Conservation (phyloP, 371 early-diverging fungal genomes). For the Circinella minor region DNA sequence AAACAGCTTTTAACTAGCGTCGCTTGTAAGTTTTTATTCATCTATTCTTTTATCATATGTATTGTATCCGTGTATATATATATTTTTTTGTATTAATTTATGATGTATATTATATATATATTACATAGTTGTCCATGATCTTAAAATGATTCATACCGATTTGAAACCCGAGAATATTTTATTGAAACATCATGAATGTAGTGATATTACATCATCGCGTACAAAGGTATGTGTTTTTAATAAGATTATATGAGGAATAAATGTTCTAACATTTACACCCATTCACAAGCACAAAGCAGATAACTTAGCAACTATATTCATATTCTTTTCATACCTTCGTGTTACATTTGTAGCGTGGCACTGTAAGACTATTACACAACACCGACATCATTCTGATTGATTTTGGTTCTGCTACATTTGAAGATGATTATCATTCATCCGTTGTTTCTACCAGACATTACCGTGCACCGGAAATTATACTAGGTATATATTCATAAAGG, state of each 20-base stretch:
- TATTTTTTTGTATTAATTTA: too few relatives aligned
- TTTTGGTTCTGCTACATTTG: constrained; percentile 94
- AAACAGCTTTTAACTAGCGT: constrained; percentile 78
- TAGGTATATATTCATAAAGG: constrained; percentile 49
- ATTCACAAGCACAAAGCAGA: background rate
- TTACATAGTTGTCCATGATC: constrained; percentile 75
- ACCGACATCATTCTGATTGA: constrained; percentile 91
- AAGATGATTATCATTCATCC: constrained; percentile 89
- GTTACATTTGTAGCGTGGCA: constrained; percentile 8
- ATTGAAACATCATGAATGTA: constrained; percentile 58
- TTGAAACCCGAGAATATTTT: constrained; percentile 92
- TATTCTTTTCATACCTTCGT: background rate
- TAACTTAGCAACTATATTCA: too few relatives aligned
- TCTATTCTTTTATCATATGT: background rate
- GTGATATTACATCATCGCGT: constrained; percentile 6
- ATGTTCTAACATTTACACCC: background rate
- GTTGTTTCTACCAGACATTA: constrained; percentile 96
- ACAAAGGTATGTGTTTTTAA: constrained; percentile 13
- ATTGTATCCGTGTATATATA: too few relatives aligned
- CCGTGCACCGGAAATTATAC: constrained; percentile 96
- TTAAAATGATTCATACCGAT: constrained; percentile 85
- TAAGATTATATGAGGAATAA: background rate
- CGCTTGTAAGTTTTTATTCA: constrained; percentile 58
- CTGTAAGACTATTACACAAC: constrained; percentile 51
- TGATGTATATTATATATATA: constrained; percentile 19